Percentiles rank a stretch among this genome's conserved stretches.
Conservation (phyloP, 306 rosid species). For the Ammopiptanthus mongolicus region DNA sequence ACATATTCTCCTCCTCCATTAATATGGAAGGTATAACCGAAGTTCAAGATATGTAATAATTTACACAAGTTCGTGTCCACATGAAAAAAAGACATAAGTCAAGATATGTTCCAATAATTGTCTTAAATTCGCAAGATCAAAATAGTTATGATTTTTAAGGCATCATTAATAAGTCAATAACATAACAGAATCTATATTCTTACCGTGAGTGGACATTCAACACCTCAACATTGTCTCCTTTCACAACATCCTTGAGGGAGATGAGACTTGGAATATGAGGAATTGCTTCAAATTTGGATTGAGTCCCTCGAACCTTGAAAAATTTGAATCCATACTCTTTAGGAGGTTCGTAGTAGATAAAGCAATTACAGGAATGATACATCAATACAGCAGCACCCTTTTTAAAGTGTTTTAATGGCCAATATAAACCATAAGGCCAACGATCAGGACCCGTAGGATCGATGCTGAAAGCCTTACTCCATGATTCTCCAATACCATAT, state of each 20-base stretch:
- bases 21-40: not conserved
- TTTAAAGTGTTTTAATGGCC: not conserved
- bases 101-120: not conserved
- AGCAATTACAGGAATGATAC: not conserved
- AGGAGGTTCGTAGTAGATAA: not conserved
- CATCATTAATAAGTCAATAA: not conserved
- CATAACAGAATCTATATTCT: not conserved
- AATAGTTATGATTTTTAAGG: not conserved
- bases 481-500: constrained; percentile 9
- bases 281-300: not conserved
- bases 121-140: not conserved
- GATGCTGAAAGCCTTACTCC: not conserved
- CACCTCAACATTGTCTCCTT: not conserved
- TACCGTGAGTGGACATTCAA: not conserved
- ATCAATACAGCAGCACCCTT: not conserved
- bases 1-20: not conserved
- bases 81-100: not conserved
- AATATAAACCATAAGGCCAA: not conserved
- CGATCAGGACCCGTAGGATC: too few species aligned
- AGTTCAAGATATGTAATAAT: not conserved
- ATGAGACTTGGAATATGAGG: not conserved
- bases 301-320: not conserved
- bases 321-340: not conserved
- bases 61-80: not conserved
- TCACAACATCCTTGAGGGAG: not conserved